phyloP scores from a whole-genome alignment of 768 basidiomycete genomes.

The Amanita rubescens region DNA sequence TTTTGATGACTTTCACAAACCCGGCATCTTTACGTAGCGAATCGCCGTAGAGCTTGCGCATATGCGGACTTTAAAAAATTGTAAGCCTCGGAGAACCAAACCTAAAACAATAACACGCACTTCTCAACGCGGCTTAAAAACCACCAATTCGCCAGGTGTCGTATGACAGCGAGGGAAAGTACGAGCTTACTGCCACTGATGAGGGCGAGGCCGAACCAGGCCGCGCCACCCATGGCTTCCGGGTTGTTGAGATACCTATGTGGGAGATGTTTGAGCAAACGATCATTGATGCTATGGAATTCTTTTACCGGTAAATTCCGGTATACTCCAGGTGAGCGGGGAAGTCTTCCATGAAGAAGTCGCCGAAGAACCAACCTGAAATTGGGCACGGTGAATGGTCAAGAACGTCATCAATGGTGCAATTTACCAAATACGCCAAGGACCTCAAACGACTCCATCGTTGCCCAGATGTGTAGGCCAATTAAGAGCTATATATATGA shows the following conservation, averaged over 20 bases:
- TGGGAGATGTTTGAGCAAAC: not conserved
- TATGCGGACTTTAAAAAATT: constrained; percentile 74
- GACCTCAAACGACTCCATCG: constrained; percentile 85
- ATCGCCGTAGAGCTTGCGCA: constrained; percentile 93
- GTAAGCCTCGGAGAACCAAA: constrained; percentile 2
- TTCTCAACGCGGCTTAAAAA: constrained; percentile 89
- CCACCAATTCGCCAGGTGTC: constrained; percentile 91
- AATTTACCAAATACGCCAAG: constrained; percentile 80
- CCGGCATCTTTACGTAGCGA: constrained; percentile 93
- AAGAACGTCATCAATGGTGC: not conserved
- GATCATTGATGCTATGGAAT: not conserved
- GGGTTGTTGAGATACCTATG: constrained; percentile 87
- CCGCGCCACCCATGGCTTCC: constrained; percentile 91
- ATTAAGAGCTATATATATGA: constrained; percentile 57
- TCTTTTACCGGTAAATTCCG: constrained; percentile 81
- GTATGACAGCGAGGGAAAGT: constrained; percentile 72
- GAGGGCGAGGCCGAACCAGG: constrained; percentile 88
- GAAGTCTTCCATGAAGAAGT: constrained; percentile 94
- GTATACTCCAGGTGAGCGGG: constrained; percentile 89
- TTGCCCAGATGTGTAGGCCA: constrained; percentile 86
- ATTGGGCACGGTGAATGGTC: not conserved
- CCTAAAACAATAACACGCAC: constrained; percentile 37
- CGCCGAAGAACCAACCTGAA: constrained; percentile 95
- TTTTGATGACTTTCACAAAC: constrained; percentile 96
- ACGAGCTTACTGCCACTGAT: constrained; percentile 94